Evolutionary conservation across 1,284 basidiomycete species (phyloP).

Genomic region (Tylopilus sp.): DNA sequence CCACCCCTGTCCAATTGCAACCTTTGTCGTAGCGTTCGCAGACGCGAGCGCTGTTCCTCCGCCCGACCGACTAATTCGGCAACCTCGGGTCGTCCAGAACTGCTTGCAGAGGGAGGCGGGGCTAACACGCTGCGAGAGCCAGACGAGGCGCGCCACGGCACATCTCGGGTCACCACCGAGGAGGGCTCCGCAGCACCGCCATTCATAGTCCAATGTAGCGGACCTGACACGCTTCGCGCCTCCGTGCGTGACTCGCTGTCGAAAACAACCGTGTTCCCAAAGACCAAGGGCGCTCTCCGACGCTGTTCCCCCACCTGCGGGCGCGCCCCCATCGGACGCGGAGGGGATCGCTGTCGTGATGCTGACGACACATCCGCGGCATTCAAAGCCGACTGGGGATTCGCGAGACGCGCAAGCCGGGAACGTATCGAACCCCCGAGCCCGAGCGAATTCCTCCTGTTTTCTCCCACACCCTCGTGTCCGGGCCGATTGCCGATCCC

Average conservation of each 20-base stretch:
- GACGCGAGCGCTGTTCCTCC: conserved; percentile 27
- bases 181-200: conserved; percentile 3
- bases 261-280: conserved; percentile 1
- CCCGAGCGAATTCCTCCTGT: conserved; percentile 16
- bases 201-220: conserved; percentile 17
- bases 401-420: conserved; percentile 24
- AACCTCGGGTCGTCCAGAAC: conserved; percentile 10
- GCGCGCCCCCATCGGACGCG: conserved; percentile 26
- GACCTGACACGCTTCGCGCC: neutral
- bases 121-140: conserved; percentile 16
- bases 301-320: conserved; percentile 19
- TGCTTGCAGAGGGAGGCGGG: neutral
- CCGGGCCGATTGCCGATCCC: conserved; percentile 12
- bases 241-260: conserved; percentile 14
- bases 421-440: conserved; percentile 27
- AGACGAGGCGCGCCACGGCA: conserved; percentile 24
- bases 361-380: neutral
- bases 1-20: conserved; percentile 23
- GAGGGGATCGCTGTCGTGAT: conserved; percentile 19
- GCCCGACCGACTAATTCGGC: conserved; percentile 14
- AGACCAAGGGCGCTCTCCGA: conserved; percentile 9
- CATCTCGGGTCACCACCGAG: conserved; percentile 13
- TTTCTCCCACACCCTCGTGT: conserved; percentile 13
- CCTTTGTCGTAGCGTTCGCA: conserved; percentile 28
- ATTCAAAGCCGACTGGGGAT: conserved; percentile 13